A percentile compares a stretch with the other conserved stretches of the same genome.
These are phyloP conservation scores for Neoboletus subvelutipes DNA, from an alignment of 768 basidiomycete genomes.

Conservation along the genomic window DNA sequence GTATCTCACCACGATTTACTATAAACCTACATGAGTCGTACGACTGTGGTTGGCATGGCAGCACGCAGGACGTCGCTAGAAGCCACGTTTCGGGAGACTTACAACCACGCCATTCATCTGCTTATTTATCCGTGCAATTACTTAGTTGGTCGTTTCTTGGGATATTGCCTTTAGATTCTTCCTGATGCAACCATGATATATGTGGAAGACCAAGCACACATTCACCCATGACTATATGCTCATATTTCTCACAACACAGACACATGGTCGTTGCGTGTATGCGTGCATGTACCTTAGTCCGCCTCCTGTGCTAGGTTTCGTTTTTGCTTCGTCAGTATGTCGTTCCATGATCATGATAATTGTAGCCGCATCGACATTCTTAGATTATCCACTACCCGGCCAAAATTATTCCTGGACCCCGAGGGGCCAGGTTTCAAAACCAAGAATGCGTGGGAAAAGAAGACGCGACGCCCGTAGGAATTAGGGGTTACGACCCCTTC, in stretches of 20 bases:
- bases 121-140: slow-evolving; percentile 29
- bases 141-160: slow-evolving; percentile 28
- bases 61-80: slow-evolving; percentile 29
- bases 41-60: slow-evolving; percentile 13
- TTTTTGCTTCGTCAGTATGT: slow-evolving; percentile 19
- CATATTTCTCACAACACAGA: slow-evolving; percentile 6
- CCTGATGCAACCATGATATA: slow-evolving; percentile 22
- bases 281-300: slow-evolving; percentile 11
- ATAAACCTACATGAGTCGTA: slow-evolving; percentile 58
- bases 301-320: slow-evolving; percentile 6
- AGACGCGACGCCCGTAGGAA: no score
- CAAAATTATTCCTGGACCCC: no score
- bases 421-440: no score
- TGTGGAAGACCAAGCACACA: slow-evolving; percentile 19
- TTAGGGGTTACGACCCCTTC: no score
- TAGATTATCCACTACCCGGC: slow-evolving; percentile 20
- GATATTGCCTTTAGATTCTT: slow-evolving; percentile 27
- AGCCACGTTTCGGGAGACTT: slow-evolving; percentile 14
- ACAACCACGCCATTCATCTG: slow-evolving; percentile 13
- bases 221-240: slow-evolving; percentile 19
- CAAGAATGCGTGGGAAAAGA: no score
- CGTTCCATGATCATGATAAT: slow-evolving; percentile 12
- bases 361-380: slow-evolving; percentile 15
- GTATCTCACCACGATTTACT: slow-evolving; percentile 86
- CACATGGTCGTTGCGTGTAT: slow-evolving; percentile 5